These are phyloP conservation scores for Penicillium digitatum DNA, from an alignment of 2,329 filamentous ascomycete genomes.

Conservation along the genomic window DNA sequence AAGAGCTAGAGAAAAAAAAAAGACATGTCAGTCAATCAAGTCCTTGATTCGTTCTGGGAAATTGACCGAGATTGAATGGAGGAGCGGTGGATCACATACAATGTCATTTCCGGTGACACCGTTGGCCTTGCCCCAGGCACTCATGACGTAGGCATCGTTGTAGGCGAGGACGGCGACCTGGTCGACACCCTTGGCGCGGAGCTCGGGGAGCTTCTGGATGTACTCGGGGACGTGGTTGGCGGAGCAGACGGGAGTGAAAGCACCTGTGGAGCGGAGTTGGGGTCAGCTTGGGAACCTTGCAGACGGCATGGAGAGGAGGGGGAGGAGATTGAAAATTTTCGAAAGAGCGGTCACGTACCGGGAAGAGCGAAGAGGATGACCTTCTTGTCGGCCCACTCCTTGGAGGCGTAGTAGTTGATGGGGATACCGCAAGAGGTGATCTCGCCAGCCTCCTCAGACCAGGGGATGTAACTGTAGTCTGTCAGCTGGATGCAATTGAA, in stretches of 20 bases:
- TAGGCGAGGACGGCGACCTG: constrained; percentile 73
- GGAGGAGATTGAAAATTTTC: background rate
- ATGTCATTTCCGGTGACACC: constrained; percentile 67
- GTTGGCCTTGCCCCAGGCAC: constrained; percentile 87
- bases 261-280: constrained; percentile 46
- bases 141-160: constrained; percentile 87
- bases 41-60: background rate
- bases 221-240: constrained; percentile 77
- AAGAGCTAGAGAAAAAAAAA: constrained; percentile 55
- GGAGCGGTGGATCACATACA: constrained; percentile 39
- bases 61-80: background rate
- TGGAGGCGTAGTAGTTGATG: constrained; percentile 72
- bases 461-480: constrained; percentile 65
- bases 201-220: constrained; percentile 64
- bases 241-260: constrained; percentile 85
- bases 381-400: constrained; percentile 68
- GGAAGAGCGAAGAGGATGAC: constrained; percentile 67
- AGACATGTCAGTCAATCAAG: constrained; percentile 4
- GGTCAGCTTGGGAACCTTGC: constrained; percentile 18
- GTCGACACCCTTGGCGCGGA: constrained; percentile 79
- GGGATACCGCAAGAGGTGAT: constrained; percentile 76
- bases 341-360: constrained; percentile 41
- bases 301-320: background rate
- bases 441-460: constrained; percentile 62
- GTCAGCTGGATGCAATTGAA: constrained; percentile 3